Base-by-base conservation (phyloP, 2,329 filamentous ascomycete genomes). In the Fusarium pseudoanthophilum region DNA sequence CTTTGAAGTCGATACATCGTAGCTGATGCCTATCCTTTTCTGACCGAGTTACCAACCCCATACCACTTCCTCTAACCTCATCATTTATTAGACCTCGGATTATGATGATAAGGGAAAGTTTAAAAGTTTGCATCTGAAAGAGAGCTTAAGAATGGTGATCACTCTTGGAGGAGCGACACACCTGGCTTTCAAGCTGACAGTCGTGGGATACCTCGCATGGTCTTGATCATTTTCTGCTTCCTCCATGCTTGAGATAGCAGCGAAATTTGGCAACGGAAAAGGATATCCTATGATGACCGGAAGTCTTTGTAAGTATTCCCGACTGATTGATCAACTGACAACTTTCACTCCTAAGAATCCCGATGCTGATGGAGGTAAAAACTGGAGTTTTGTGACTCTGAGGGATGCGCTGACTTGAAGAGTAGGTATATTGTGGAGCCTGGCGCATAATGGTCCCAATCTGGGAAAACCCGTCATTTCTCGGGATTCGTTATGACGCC, bases 11-110 rank as follows among this genome's bases (percentile, higher is more conserved):
- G 14, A 16, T 34, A 9, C 14, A 15, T 34, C 14, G 4, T 4
- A n/a, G 20, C 9, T 4, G 15, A 32, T 32, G 21, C 3, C 14
- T 16, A 7, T 18, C 5, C 11, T 10, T 13, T 11, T 26, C 20
- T 3, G 1, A n/a, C 28, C 14, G 4, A 24, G 2, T 10, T 14
- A 13, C 14, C 15, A 16, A 30, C 4, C 10, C 30, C 1, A 3
- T 13, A 13, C 7, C 14, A 6, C 20, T 48, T 9, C 10, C 3
- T 49, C 10, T 1, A 16, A 0, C 13, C 5, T 15, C 0, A 6
- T 4, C 4, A 18, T 13, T 16, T 6, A 4, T 30, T 8, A 30
- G 7, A 32, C 3, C 3, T 18, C 0, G 3, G 4, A 18, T 16
- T 9, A 9, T 18, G 7, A 11, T n/a, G 4, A 5, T 13, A 16